Evolutionary conservation across 192 early-diverging fungal genomes (phyloP).

Genomic region (Kickxella alabastrina): DNA sequence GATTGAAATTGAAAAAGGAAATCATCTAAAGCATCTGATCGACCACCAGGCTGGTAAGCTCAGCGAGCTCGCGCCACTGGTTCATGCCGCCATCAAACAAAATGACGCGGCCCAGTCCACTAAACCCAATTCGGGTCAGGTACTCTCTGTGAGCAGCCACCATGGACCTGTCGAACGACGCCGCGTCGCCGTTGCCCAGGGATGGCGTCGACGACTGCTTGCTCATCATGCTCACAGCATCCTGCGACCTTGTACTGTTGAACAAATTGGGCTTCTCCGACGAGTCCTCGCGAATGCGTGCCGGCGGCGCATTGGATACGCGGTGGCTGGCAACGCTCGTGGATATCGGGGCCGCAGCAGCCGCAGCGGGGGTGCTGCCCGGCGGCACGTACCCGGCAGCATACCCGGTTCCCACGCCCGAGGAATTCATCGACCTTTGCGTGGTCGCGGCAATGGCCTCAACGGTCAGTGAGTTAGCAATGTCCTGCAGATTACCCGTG

Average conservation of each 20-base stretch:
- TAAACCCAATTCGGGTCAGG: conserved; percentile 41
- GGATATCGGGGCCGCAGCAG: background rate
- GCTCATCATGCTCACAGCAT: conserved; percentile 47
- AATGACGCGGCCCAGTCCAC: conserved; percentile 41
- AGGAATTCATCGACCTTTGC: conserved; percentile 39
- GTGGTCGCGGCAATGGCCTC: conserved; percentile 38
- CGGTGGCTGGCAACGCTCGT: conserved; percentile 11
- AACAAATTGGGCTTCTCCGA: conserved; percentile 14
- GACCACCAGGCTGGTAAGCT: conserved; percentile 52
- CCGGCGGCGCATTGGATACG: conserved; percentile 31
- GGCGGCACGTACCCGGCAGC: background rate
- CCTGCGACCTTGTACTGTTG: conserved; percentile 28
- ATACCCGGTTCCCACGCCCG: background rate
- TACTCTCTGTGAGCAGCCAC: conserved; percentile 49
- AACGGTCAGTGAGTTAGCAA: conserved; percentile 32
- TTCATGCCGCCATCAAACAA: conserved; percentile 29
- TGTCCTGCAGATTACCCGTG: conserved; percentile 11
- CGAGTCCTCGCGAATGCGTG: conserved; percentile 42
- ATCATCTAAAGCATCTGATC: conserved; percentile 43
- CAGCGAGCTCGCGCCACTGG: conserved; percentile 48
- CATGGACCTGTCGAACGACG: conserved; percentile 45
- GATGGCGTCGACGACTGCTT: conserved; percentile 43
- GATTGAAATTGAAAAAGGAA: conserved; percentile 3
- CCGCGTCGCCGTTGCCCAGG: conserved; percentile 10
- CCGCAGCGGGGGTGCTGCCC: background rate